Evolutionary conservation across 1,139 yeast species (phyloP).

Genomic region (Yamadazyma blattariae): DNA sequence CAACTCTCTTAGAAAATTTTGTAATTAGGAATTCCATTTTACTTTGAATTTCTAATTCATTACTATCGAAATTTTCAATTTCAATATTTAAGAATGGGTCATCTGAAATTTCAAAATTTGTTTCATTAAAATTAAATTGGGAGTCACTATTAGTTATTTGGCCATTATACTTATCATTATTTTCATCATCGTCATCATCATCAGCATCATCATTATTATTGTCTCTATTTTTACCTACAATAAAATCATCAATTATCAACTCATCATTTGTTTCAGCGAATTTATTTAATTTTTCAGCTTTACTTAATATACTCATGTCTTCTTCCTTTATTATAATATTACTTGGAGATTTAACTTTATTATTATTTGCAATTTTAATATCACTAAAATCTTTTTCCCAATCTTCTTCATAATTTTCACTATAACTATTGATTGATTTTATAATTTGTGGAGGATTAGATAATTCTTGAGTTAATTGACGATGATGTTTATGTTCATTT

Average conservation of each 20-base stretch:
- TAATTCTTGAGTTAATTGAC: neutral
- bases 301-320: conserved; percentile 13
- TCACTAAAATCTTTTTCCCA: conserved; percentile 37
- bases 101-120: conserved; percentile 2
- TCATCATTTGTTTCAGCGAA: conserved; percentile 27
- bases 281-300: conserved; percentile 28
- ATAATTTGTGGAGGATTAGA: neutral
- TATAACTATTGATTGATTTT: conserved; percentile 24
- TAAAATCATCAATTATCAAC: conserved; percentile 3
- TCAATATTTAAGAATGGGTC: conserved; percentile 44
- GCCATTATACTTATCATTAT: conserved; percentile 1
- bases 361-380: conserved; percentile 8
- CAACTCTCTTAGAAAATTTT: conserved; percentile 34
- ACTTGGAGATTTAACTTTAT: neutral
- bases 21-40: conserved; percentile 41
- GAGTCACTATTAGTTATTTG: neutral
- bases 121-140: neutral
- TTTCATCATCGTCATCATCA: too few species aligned
- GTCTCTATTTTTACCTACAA: neutral
- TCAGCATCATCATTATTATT: neutral
- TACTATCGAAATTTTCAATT: conserved; percentile 40
- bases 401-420: conserved; percentile 30
- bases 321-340: neutral
- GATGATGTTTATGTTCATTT: conserved; percentile 1
- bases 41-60: conserved; percentile 41